phyloP scores from a whole-genome alignment of 768 basidiomycete species.

The Tricholoma saponaceum region DNA sequence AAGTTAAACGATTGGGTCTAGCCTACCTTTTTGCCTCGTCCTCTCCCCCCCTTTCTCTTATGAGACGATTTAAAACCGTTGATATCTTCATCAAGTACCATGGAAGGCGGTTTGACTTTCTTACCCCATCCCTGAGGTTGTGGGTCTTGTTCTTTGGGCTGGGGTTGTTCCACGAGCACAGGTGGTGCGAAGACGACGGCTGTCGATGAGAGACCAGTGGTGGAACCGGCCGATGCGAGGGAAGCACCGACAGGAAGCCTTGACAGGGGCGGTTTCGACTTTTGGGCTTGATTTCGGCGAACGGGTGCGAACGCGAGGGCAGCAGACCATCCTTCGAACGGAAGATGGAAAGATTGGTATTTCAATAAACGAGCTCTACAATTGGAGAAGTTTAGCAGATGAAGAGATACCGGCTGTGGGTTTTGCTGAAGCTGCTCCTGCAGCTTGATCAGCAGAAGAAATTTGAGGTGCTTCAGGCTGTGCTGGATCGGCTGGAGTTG shows the following conservation, averaged over 20 bases:
- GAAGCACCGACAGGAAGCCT: conserved; percentile 64
- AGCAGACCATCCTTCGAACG: conserved; percentile 77
- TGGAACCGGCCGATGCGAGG: conserved; percentile 37
- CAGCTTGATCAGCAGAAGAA: conserved; percentile 16
- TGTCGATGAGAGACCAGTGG: conserved; percentile 40
- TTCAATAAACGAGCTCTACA: conserved; percentile 58
- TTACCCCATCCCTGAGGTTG: conserved; percentile 74
- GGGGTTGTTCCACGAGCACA: conserved; percentile 40
- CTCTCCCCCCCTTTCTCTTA: conserved; percentile 54
- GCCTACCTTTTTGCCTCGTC: conserved; percentile 58
- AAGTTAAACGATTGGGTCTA: not conserved
- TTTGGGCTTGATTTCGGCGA: conserved; percentile 54
- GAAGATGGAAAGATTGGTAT: conserved; percentile 34
- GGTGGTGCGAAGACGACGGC: conserved; percentile 75
- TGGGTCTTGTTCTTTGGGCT: conserved; percentile 24
- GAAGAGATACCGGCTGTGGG: conserved; percentile 57
- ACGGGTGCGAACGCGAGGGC: conserved; percentile 86
- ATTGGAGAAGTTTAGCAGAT: conserved; percentile 42
- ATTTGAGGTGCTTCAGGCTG: conserved; percentile 25
- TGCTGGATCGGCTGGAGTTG: conserved; percentile 19
- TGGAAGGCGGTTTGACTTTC: conserved; percentile 87
- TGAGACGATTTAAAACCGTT: conserved; percentile 71
- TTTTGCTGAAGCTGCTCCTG: conserved; percentile 34
- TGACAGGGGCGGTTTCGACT: conserved; percentile 48
- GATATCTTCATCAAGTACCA: conserved; percentile 86